Base-by-base conservation (phyloP, 805 yeast genomes). In the Komagataella pseudopastoris region DNA sequence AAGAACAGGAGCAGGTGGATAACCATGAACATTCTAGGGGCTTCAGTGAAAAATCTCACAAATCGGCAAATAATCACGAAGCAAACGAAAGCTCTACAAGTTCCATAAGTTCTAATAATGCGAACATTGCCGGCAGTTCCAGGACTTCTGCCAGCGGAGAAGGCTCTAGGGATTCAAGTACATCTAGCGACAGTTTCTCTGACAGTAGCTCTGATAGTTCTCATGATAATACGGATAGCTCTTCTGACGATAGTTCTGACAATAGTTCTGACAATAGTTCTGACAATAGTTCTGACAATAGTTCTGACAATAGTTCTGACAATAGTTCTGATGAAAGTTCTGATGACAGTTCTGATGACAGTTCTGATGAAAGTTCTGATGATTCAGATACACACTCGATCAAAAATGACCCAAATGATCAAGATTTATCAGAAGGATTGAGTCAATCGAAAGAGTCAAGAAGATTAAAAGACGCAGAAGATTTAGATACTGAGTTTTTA, bases 231-330 rank as follows among this genome's bases (percentile, higher is more conserved):
- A 53, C 50, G 12, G 67, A 68, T 22, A 75, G 72, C 3, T 80
- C 78, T 53, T 77, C 77, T 56, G 65, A 79, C 46, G 86, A 87
- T 7, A 69, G 73, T 0, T 81, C 6, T 7, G 14, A 30, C 5
- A 30, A 30, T 30, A 30, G 39, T 14, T 8, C 75, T 74, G 2
- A 60, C 62, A 1, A 69, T 70, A 50, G 71, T 70, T 1, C 46
- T 53, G 56, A 51, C 12, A 50, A 46, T 23, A 36, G 6, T 23
- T 50, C 48, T 6, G 55, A 48, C 2, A 58, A 53, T 39, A 49
- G 48, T 6, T 54, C 50, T 14, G 67, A 68, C 20, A 75, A 72
- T 3, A 80, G 78, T 53, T 77, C 77, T 56, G 65, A 79, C 46
- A 86, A 87, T 7, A 69, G 72, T 0, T 81, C 80, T 59, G 79